Base-by-base conservation (phyloP, 352 stramenopile species). In the Globisporangium nunn region DNA sequence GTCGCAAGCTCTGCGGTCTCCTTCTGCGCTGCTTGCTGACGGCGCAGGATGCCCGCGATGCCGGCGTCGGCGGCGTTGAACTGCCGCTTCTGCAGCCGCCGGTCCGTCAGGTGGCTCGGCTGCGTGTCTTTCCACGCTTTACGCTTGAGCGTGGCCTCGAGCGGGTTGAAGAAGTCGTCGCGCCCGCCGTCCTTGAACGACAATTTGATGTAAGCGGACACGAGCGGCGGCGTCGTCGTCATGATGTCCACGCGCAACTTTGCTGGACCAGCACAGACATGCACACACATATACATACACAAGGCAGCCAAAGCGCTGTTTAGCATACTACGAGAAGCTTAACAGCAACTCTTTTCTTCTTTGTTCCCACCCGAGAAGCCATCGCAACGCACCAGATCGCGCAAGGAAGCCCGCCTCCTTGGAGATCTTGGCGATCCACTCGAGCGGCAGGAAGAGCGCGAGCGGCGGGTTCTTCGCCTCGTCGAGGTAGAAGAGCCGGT, bases 141-240 rank as follows among this genome's bases (percentile, higher is more conserved):
- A 8, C 85, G 72, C 33, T 77, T 72, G 23, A 93, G 59, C 18
- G 82, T 72, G 3, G 81, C 78, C 50, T 86, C 70, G 35, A 95
- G 51, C 11, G 82, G 85, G 49, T 66, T 88, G 65, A 85, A 89
- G 39, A 95, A 93, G 52, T 95, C 85, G 61, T 95, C 85, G 4
- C 82, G 78, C 1, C 85, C 85, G 39, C 82, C 78, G 53, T 88
- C 78, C 65, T 95, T 95, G 57, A 95, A 95, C 50, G 85, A 95
- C 5, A 95, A 66, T 57, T 95, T 95, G 30, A 95, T 63, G 46
- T 83, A 89, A 15, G 78, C 74, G n/a, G 71, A 78, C 29, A 80
- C 62, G 2, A 70, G 18, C 15, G 74, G 74, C 30, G 62, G 64
- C 35, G 63, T 60, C 17, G 69, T 52, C 12, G 71, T 74, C 37